Base-by-base conservation (phyloP, 306 rosid genomes). In the Cicer arietinum region DNA sequence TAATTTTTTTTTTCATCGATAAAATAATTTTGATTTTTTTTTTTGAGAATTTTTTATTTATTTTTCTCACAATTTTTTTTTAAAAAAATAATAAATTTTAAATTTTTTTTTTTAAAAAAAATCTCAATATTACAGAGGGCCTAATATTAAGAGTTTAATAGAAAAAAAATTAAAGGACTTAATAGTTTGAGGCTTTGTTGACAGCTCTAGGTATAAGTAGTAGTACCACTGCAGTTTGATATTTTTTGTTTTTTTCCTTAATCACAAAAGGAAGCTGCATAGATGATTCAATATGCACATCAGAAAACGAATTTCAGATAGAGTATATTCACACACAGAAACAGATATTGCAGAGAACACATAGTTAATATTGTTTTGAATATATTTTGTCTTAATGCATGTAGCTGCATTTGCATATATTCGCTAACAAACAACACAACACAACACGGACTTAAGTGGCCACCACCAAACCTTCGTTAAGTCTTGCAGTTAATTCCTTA, bases 401-500 rank as follows among this genome's bases (percentile, higher is more conserved):
- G 17, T 10, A 14, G 46, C 37, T 35, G 16, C 65, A 39, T 44
- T 39, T 53, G 18, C 22, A 54, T 42, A 6, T 42, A 6, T 30
- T 30, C 35, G 5, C 35, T 30, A 30, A 3, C 35, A 30, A 30
- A 30, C 37, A 30, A 30, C 37, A 30, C 35, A 30, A 30, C 35
- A 30, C 37, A 30, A 30, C 37, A 30, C 37, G 37, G 37, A 30
- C 37, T 30, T 30, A 30, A 4, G 72, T 86, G 14, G 77, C 53
- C 70, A 79, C 51, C 74, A 78, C 52, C 56, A 83, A 6, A 51
- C 73, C 79, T 65, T 76, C 56, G 41, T 71, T 72, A 16, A 93
- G 82, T 69, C 74, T 86, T 43, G 85, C 88, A 60, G 84, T 88
- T 57, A 93, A 79, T 37, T 73, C 89, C 85, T 85, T 89, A 12